Percentiles rank a stretch among this genome's conserved stretches.
These are phyloP conservation scores for Ajuga chamaepitys DNA, from an alignment of 257 asterid genomes.

Conservation along the genomic window DNA sequence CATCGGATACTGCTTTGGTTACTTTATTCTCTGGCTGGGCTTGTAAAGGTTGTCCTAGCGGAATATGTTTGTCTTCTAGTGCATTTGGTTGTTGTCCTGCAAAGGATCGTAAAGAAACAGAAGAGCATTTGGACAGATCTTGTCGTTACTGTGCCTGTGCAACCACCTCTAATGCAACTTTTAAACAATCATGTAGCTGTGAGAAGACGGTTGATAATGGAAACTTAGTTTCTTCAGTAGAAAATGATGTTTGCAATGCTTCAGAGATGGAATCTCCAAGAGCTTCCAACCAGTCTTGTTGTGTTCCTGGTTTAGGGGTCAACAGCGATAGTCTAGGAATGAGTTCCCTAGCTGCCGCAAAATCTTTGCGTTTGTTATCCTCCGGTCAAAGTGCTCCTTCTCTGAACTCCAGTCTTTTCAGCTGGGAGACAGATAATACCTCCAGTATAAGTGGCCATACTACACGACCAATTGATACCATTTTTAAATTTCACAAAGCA, in stretches of 20 bases:
- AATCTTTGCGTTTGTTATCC: constrained; percentile 73
- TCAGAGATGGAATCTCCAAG: constrained; percentile 35
- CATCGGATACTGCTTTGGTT: constrained; percentile 80
- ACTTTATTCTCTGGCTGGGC: constrained; percentile 98
- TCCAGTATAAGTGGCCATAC: constrained; percentile 36
- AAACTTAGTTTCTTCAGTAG: constrained; percentile 23
- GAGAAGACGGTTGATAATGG: constrained; percentile 34
- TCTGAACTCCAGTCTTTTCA: constrained; percentile 82
- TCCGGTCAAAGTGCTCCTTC: constrained; percentile 84
- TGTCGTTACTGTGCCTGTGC: constrained; percentile 50
- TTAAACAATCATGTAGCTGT: constrained; percentile 25
- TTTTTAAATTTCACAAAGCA: constrained; percentile 93
- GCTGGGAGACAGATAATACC: constrained; percentile 77
- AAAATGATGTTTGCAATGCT: constrained; percentile 29
- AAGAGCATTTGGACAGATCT: constrained; percentile 26
- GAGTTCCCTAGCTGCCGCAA: constrained; percentile 60
- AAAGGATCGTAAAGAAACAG: constrained; percentile 29
- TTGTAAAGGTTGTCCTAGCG: constrained; percentile 75
- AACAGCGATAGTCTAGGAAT: constrained; percentile 53
- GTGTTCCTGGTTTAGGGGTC: constrained; percentile 96
- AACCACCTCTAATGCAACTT: constrained; percentile 22
- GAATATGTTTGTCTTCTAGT: constrained; percentile 59
- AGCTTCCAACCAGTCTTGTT: constrained; percentile 68
- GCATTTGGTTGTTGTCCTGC: constrained; percentile 59
- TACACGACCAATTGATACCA: constrained; percentile 82